Evolutionary conservation across 345 rosid genomes (phyloP), one percentile per base, ranked within the genome.

Genomic region (Brassica carinata): DNA sequence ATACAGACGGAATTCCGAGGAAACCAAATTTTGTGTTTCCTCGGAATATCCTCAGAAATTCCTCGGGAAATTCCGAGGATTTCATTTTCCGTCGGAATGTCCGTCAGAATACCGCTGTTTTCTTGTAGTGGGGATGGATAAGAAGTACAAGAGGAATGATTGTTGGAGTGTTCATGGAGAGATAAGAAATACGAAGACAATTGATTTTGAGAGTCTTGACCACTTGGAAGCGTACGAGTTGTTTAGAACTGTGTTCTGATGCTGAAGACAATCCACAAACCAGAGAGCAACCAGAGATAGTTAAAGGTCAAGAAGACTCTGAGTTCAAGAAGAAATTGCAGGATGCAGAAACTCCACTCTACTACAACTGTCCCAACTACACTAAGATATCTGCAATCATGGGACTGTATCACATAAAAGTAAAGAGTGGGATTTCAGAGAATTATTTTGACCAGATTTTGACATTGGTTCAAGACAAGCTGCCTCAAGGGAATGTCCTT

Each of bases 101-200:
- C 23, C 23, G 23, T 19, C 23, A 19, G 23, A 19, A 19, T 19
- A 19, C 23, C 23, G 23, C 23, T 19, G 23, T 19, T 19, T 19
- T 19, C 0, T 19, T 19, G 23, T 19, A 19, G 23, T 19, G 23
- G 34, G 2, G 34, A 62, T 62, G 66, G 66, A 62, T 27, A 5
- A 62, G 33, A 62, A 62, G 33, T 62, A 27, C 15, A 62, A 62
- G n/a, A 23, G 7, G 34, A 62, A 62, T 27, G 15, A 10, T 62
- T 62, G 34, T 62, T 62, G 66, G 66, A 62, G 66, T 11, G 17
- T 62, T 62, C 66, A 62, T 11, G 66, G 34, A 11, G 34, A 62
- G 17, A 62, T 27, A 62, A 62, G 34, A 31, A 62, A 26, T 11
- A 11, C 11, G 66, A 11, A 62, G 15, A 62, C 34, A 62, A 3